Evolutionary conservation across 345 rosid genomes (phyloP).

Genomic region (Ceriops zippeliana): DNA sequence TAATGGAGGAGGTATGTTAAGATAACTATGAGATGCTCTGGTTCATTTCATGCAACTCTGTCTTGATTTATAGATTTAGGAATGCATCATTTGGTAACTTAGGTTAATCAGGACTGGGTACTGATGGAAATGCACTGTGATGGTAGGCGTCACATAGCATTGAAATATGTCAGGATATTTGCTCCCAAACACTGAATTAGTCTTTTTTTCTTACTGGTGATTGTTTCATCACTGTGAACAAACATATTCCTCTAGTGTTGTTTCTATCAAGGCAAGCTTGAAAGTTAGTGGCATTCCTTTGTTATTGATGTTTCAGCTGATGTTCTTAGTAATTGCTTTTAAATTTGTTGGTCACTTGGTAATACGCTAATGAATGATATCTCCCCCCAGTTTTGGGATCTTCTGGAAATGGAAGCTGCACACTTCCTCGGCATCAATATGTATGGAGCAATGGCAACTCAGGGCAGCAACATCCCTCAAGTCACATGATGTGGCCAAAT

Average conservation of each 20-base stretch:
- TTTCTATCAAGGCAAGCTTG: too few species aligned
- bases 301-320: neutral
- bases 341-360: slow-evolving; percentile 2
- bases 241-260: too few species aligned
- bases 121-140: too few species aligned
- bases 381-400: slow-evolving; percentile 57
- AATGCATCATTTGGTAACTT: too few species aligned
- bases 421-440: slow-evolving; percentile 59
- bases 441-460: slow-evolving; percentile 42
- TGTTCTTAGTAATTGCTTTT: neutral
- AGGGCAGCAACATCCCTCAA: slow-evolving; percentile 53
- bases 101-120: too few species aligned
- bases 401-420: slow-evolving; percentile 63
- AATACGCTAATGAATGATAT: neutral
- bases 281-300: neutral
- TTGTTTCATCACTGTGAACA: too few species aligned
- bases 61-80: too few species aligned
- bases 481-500: slow-evolving; percentile 75
- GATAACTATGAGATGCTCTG: slow-evolving; percentile 14
- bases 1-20: slow-evolving; percentile 42
- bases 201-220: too few species aligned
- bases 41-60: slow-evolving; percentile 1
- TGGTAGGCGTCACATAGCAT: too few species aligned
- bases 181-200: too few species aligned
- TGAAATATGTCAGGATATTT: too few species aligned